Percentiles rank a stretch among this genome's conserved stretches.
phyloP scores from a whole-genome alignment of 140 eudicot genomes.

The Ambrosia hybrid region DNA sequence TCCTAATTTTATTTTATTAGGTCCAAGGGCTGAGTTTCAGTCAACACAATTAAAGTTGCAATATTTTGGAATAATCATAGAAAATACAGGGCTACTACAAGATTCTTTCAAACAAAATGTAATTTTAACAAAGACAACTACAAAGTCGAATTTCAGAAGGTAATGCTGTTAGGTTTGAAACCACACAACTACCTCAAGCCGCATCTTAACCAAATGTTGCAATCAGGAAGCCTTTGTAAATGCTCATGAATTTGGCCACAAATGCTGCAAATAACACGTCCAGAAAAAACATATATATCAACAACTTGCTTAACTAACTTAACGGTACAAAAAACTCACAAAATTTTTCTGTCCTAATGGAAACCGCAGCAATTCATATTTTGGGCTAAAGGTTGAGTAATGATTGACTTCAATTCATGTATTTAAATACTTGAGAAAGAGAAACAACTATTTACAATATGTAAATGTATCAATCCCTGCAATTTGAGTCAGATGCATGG shows the following conservation, averaged over 20 bases:
- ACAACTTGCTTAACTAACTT: neutral
- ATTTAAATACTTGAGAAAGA: conserved; percentile 9
- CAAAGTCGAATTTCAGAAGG: neutral
- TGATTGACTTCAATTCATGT: neutral
- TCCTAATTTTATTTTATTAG: no score
- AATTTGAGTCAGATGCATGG: neutral
- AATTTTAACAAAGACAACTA: conserved; percentile 6
- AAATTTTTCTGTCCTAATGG: neutral
- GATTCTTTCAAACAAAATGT: conserved; percentile 7
- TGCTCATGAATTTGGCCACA: conserved; percentile 98
- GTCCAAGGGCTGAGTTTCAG: no score
- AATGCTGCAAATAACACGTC: conserved; percentile 64
- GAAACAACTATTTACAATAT: neutral
- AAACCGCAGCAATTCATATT: conserved; percentile 10
- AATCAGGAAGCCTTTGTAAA: conserved; percentile 87
- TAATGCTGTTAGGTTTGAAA: neutral
- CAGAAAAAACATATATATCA: neutral
- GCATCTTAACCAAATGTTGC: conserved; percentile 66
- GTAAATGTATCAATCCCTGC: neutral
- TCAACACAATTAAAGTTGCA: conserved; percentile 12
- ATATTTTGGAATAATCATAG: neutral
- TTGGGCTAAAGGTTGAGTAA: neutral
- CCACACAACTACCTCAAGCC: conserved; percentile 8
- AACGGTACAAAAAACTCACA: neutral
- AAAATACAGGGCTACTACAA: conserved; percentile 8